Base-by-base conservation (phyloP, 2,329 filamentous ascomycete species). In the Talaromyces sp. region DNA sequence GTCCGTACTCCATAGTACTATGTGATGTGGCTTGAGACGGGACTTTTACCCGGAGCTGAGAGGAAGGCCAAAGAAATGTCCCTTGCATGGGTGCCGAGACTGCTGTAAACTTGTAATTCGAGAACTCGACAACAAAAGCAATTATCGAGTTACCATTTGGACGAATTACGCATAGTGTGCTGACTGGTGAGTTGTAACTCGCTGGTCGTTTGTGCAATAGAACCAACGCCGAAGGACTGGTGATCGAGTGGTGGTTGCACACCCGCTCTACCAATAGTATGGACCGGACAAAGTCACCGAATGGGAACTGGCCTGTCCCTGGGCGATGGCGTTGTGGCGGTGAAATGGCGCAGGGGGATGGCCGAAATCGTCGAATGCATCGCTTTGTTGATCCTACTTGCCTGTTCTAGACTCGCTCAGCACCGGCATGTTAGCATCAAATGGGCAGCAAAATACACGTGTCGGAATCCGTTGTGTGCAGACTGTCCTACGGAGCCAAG, bases 11-110 rank as follows among this genome's bases (percentile, higher is more conserved):
- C 22, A 56, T 56, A 6, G 52, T 56, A 11, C 57, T 60, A 22
- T 50, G 15, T 11, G 31, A n/a, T 61, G 59, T 61, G 59, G 59
- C 59, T 50, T 47, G 59, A 22, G 8, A 45, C 59, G 45, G 59
- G 3, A 39, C 13, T 47, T 39, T 50, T 47, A 33, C 39, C 57
- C 39, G 25, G 10, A 19, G 41, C 41, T 41, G 15, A 33, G 39
- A 45, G n/a, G 50, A 5, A 19, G 13, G 50, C 50, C 50, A 37
- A 27, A 56, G 52, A 37, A n/a, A 47, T 43, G 57, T 41, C 59
- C 59, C 59, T 61, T 61, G 43, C 59, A 50, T 39, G 22, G 52
- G 11, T 56, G n/a, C n/a, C 6, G 19, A 8, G 31, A 22, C 17
- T 8, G 50, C 6, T 35, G 27, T 6, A 1, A 31, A 31, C 27